A percentile compares a stretch with the other conserved stretches of the same genome.
These are phyloP conservation scores for Suhomyces vadensis DNA, from an alignment of 805 yeast species.

Conservation along the genomic window DNA sequence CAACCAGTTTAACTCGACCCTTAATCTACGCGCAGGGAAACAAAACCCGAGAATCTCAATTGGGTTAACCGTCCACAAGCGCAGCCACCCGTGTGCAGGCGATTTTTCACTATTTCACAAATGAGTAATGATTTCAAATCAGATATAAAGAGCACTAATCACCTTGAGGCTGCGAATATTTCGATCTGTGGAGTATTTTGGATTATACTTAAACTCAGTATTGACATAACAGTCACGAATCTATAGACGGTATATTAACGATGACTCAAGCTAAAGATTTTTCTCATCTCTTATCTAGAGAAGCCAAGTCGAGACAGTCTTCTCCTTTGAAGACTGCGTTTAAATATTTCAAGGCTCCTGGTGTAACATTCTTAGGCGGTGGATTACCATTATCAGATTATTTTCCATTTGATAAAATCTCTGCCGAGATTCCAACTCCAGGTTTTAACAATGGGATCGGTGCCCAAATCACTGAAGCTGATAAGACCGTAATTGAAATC, in stretches of 20 bases:
- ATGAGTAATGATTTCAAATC: neutral
- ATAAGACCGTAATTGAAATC: conserved; percentile 44
- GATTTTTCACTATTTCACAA: neutral
- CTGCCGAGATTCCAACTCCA: conserved; percentile 71
- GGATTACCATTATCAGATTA: conserved; percentile 90
- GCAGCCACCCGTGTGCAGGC: neutral
- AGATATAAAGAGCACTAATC: neutral
- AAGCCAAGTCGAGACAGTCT: conserved; percentile 71
- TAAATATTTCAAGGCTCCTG: conserved; percentile 70
- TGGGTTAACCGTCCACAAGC: neutral
- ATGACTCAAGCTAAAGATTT: conserved; percentile 62
- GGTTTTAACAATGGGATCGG: conserved; percentile 81
- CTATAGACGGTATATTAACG: neutral
- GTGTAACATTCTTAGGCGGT: conserved; percentile 88
- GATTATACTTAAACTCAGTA: neutral
- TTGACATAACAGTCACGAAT: neutral
- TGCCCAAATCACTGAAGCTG: conserved; percentile 49
- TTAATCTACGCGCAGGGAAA: too few relatives aligned
- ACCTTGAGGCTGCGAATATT: too few relatives aligned
- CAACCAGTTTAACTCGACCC: too few relatives aligned
- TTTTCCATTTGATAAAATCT: conserved; percentile 85
- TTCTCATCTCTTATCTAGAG: conserved; percentile 70
- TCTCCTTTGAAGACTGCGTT: conserved; percentile 86
- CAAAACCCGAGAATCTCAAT: too few relatives aligned
- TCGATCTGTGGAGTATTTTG: too few relatives aligned